Conservation (phyloP, 1,139 yeast species). For the Meyerozyma carpophila region DNA sequence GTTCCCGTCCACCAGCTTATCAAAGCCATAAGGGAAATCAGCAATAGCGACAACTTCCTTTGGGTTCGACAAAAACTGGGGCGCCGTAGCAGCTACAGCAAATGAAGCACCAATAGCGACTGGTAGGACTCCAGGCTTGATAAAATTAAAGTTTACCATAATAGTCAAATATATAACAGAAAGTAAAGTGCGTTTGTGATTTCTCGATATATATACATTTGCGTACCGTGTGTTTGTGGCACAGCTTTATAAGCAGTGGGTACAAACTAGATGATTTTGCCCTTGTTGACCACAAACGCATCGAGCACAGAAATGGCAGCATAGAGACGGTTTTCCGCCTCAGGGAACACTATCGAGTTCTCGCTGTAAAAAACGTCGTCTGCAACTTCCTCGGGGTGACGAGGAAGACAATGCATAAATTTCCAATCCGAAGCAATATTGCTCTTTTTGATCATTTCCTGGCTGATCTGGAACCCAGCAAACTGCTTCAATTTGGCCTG, state of each 20-base stretch:
- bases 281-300: constrained; percentile 81
- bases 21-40: constrained; percentile 47
- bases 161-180: background rate
- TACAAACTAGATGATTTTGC: constrained; percentile 33
- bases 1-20: constrained; percentile 38
- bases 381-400: constrained; percentile 88
- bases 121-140: background rate
- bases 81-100: constrained; percentile 29
- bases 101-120: background rate
- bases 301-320: constrained; percentile 95
- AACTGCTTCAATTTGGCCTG: constrained; percentile 70
- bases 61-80: constrained; percentile 36
- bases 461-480: constrained; percentile 77
- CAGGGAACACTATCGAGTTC: constrained; percentile 82
- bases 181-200: background rate
- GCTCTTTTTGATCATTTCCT: constrained; percentile 50
- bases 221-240: background rate
- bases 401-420: constrained; percentile 96
- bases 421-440: constrained; percentile 68
- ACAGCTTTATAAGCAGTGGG: background rate
- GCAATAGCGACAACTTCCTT: constrained; percentile 49
- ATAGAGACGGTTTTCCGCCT: constrained; percentile 92
- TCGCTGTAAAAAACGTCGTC: constrained; percentile 89
- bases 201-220: background rate
- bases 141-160: background rate